Percentiles rank a stretch among this genome's conserved stretches.
Evolutionary conservation across 2,329 filamentous ascomycete species (phyloP).

Genomic region (Calonectria pteridis): DNA sequence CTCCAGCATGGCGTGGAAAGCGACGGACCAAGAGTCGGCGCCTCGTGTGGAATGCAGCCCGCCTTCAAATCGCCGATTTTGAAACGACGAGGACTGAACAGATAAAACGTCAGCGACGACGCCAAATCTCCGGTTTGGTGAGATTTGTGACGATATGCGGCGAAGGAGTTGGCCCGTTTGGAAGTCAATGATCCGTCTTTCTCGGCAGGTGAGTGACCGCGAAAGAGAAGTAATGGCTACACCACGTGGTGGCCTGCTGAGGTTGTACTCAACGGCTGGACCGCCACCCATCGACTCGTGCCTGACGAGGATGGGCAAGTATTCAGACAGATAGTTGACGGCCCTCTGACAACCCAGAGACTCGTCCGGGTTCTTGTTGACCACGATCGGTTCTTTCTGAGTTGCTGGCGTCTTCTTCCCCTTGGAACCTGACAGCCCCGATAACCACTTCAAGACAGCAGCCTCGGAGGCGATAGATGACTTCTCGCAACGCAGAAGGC

Average conservation of each 20-base stretch:
- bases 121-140: slow-evolving; percentile 64
- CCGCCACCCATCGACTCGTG: slow-evolving; percentile 49
- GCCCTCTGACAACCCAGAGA: not conserved
- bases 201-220: slow-evolving; percentile 47
- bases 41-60: slow-evolving; percentile 40
- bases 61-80: slow-evolving; percentile 37
- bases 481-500: slow-evolving; percentile 62
- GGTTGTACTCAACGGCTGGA: slow-evolving; percentile 55
- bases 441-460: slow-evolving; percentile 59
- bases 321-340: slow-evolving; percentile 42
- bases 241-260: slow-evolving; percentile 56
- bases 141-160: slow-evolving; percentile 56
- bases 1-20: slow-evolving; percentile 70
- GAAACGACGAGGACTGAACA: slow-evolving; percentile 34
- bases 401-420: slow-evolving; percentile 27
- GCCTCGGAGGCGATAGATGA: slow-evolving; percentile 59
- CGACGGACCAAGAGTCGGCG: slow-evolving; percentile 63
- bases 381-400: slow-evolving; percentile 12
- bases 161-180: slow-evolving; percentile 62
- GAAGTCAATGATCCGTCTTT: slow-evolving; percentile 57
- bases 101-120: slow-evolving; percentile 44
- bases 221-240: slow-evolving; percentile 53
- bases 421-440: slow-evolving; percentile 32
- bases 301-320: slow-evolving; percentile 56
- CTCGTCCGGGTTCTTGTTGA: slow-evolving; percentile 5